These are phyloP conservation scores for Backusella morwellensis DNA, from an alignment of 192 early-diverging fungal species.

Conservation along the genomic window DNA sequence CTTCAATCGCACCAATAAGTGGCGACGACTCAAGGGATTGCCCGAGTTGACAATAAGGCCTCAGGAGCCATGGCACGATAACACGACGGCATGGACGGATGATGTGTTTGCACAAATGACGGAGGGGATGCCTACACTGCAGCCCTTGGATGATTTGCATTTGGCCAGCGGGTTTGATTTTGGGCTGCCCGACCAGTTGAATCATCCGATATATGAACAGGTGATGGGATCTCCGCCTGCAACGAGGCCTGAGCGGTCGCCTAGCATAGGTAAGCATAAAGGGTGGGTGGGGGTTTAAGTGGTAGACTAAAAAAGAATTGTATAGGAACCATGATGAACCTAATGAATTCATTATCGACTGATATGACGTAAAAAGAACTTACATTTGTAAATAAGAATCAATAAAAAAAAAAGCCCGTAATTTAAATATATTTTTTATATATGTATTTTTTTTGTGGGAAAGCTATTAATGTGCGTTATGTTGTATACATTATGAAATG, in stretches of 20 bases:
- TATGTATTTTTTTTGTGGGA: too few relatives aligned
- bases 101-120: constrained; percentile 1
- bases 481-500: too few relatives aligned
- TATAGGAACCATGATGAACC: constrained; percentile 4
- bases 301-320: too few relatives aligned
- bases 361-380: neutral
- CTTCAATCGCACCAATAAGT: constrained; percentile 27
- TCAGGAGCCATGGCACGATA: neutral
- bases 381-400: neutral
- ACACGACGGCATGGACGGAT: neutral
- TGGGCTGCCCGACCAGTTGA: neutral
- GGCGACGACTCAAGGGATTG: constrained; percentile 26
- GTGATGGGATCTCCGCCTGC: constrained; percentile 11
- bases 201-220: constrained; percentile 6
- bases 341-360: constrained; percentile 7
- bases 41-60: constrained; percentile 14
- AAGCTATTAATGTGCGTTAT: too few relatives aligned
- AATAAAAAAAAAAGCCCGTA: too few relatives aligned
- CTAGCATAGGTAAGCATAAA: constrained; percentile 1
- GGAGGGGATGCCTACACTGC: neutral
- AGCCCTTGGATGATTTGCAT: neutral
- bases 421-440: too few relatives aligned
- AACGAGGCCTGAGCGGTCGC: neutral
- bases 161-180: neutral
- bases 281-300: too few relatives aligned